phyloP scores from a whole-genome alignment of 2,329 filamentous ascomycete genomes.

The Botryotinia calthae region DNA sequence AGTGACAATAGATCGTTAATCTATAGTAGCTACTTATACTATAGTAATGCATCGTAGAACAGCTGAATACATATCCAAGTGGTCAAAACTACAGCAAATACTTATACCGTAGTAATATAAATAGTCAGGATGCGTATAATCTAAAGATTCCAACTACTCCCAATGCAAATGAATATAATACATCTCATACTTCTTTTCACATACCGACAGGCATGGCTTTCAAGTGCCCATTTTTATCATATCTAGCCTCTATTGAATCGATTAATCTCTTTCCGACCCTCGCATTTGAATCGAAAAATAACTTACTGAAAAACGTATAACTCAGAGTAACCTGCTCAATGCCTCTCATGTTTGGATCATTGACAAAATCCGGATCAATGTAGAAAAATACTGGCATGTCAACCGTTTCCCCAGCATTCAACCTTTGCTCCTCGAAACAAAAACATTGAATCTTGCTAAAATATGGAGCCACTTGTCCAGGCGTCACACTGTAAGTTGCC shows the following conservation, averaged over 20 bases:
- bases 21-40: neutral
- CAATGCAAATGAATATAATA: slow-evolving; percentile 22
- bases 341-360: slow-evolving; percentile 87
- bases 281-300: neutral
- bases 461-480: slow-evolving; percentile 91
- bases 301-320: slow-evolving; percentile 97
- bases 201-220: slow-evolving; percentile 31
- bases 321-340: slow-evolving; percentile 94
- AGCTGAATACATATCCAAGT: neutral
- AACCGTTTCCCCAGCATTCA: slow-evolving; percentile 93
- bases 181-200: slow-evolving; percentile 23
- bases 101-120: neutral
- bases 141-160: slow-evolving; percentile 24
- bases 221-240: slow-evolving; percentile 76
- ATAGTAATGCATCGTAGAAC: neutral
- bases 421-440: slow-evolving; percentile 94
- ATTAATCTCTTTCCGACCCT: neutral
- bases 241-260: slow-evolving; percentile 65
- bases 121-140: neutral
- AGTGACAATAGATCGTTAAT: neutral
- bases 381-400: slow-evolving; percentile 99
- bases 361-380: slow-evolving; percentile 91
- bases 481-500: slow-evolving; percentile 95
- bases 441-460: slow-evolving; percentile 99
- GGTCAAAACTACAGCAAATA: neutral